These are phyloP conservation scores for Pancytospora philotis DNA, from an alignment of 371 early-diverging fungal species.

Conservation along the genomic window DNA sequence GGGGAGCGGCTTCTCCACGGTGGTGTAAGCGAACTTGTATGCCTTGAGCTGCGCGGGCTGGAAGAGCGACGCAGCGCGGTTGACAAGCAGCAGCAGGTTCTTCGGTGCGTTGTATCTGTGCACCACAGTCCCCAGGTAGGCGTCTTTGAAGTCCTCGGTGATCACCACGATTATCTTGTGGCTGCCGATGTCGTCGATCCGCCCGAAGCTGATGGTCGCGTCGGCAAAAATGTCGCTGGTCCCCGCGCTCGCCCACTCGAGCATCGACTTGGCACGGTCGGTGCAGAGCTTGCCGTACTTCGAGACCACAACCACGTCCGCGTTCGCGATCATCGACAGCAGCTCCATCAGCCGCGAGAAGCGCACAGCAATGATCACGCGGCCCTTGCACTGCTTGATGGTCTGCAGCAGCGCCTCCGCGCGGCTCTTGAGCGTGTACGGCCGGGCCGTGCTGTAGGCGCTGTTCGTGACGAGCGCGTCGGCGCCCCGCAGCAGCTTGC, in stretches of 20 bases:
- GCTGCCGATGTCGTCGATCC: conserved; percentile 26
- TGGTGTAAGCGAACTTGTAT: too few species aligned
- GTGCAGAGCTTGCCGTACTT: conserved; percentile 46
- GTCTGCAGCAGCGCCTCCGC: conserved; percentile 55
- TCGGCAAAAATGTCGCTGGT: conserved; percentile 44
- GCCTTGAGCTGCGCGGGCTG: too few species aligned
- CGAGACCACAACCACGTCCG: conserved; percentile 60
- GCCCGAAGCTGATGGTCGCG: conserved; percentile 50
- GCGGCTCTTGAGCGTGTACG: conserved; percentile 43
- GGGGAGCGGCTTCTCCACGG: too few species aligned
- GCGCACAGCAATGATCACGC: conserved; percentile 75
- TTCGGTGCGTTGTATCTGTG: conserved; percentile 34
- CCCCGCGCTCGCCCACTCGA: conserved; percentile 59
- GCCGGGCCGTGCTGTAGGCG: conserved; percentile 63
- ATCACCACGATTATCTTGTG: conserved; percentile 46
- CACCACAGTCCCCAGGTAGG: conserved; percentile 41
- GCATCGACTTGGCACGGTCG: conserved; percentile 55
- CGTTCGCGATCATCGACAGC: conserved; percentile 64
- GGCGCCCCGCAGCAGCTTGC: conserved; percentile 67
- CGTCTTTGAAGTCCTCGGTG: conserved; percentile 36
- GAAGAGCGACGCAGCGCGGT: too few species aligned
- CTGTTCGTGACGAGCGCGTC: conserved; percentile 69
- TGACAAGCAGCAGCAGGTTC: too few species aligned
- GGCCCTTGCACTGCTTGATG: conserved; percentile 66
- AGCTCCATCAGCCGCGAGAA: conserved; percentile 80